Base-by-base conservation (phyloP, 2,329 filamentous ascomycete genomes). In the Aspergillus jensenii region DNA sequence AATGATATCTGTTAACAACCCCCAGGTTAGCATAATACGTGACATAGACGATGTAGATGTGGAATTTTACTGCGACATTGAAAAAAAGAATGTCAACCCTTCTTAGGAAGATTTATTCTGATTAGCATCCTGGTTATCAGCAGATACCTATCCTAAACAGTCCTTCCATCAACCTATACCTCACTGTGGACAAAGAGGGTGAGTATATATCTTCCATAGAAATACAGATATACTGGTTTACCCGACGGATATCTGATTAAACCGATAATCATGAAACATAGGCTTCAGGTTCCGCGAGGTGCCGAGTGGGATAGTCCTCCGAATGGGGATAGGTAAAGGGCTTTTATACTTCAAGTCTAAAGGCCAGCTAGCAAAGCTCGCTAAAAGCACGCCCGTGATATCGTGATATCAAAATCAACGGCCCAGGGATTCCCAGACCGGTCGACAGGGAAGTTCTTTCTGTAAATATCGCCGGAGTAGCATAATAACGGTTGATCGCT, bases 221-320 rank as follows among this genome's bases (percentile, higher is more conserved):
- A 50, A 23, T 40, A 33, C 33, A 50, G 47, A 50, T 50, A 25
- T 25, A 40, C 25, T 50, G 47, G 33, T 19, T 50, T 50, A 50
- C 33, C 33, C 33, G 33, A 50, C 40, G 40, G 47, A 50, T 21
- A 50, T 50, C 33, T 50, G 47, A 35, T 39, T 50, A 50, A 39
- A 50, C 47, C 35, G 19, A 25, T 50, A 40, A 39, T 33, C 47
- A 9, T 12, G 47, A 39, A 50, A 50, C 35, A 40, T 50, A 39
- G 47, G 47, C 21, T 40, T 50, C 47, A 40, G 35, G 33, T 50
- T 50, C 47, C 27, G 39, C 47, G 33, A 40, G 47, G 47, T 49
- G 33, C 46, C 46, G 31, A 49, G 46, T 49, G 33, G 46, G 33
- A 49, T 25, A 23, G 47, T 50, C 47, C 47, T 50, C 47, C 21